These are phyloP conservation scores for Ceratocystis huliohia DNA, from an alignment of 2,329 filamentous ascomycete genomes.

Conservation along the genomic window DNA sequence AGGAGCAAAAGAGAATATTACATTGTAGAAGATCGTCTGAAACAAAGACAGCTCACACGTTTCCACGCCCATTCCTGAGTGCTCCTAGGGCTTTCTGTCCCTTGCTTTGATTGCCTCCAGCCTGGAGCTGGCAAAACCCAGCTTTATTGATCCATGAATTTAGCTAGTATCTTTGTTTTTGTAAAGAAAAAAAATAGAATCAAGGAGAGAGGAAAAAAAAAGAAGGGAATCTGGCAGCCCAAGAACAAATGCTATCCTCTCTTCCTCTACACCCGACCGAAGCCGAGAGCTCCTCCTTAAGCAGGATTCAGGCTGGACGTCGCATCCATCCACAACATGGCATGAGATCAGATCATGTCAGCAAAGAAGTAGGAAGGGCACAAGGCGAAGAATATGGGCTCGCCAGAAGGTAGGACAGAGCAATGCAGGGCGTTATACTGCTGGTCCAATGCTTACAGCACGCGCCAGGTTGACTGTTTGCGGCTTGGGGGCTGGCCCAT, in stretches of 20 bases:
- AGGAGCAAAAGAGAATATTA: background rate
- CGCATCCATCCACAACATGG: background rate
- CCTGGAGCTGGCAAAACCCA: too few species aligned
- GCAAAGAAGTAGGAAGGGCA: background rate
- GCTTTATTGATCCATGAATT: too few species aligned
- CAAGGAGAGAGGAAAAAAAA: background rate
- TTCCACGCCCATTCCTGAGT: background rate
- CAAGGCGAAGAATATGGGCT: background rate
- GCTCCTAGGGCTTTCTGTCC: background rate
- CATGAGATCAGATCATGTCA: conserved; percentile 2
- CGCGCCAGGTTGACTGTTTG: background rate
- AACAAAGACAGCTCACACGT: conserved; percentile 4
- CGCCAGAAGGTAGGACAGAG: background rate
- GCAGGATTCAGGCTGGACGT: background rate
- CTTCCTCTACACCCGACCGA: background rate
- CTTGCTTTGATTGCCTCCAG: background rate
- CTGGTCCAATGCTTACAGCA: background rate
- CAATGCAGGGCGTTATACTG: background rate
- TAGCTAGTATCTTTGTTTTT: too few species aligned
- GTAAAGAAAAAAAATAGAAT: too few species aligned
- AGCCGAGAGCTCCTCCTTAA: background rate
- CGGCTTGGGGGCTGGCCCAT: background rate
- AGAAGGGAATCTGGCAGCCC: background rate
- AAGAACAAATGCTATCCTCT: background rate
- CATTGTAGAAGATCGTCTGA: background rate